Evolutionary conservation across 257 asterid genomes (phyloP).

Genomic region (Solanum clarkiae): DNA sequence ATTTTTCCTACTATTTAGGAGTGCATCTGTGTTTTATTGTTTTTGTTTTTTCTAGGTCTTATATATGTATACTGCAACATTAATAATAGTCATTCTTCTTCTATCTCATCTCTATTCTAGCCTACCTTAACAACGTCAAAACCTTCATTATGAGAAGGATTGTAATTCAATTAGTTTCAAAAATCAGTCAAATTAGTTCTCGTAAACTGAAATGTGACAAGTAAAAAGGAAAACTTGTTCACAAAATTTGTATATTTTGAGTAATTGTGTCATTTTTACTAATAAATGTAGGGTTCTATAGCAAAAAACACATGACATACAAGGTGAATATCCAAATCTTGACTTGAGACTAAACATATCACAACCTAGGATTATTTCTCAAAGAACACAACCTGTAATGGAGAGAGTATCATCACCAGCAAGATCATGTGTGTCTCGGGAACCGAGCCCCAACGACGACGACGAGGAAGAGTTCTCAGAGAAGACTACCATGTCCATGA

Average conservation of each 20-base stretch:
- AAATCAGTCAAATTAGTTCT: too few relatives aligned
- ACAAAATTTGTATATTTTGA: background rate
- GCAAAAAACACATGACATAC: conserved; percentile 7
- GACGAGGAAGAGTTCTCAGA: background rate
- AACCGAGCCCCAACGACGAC: conserved; percentile 8
- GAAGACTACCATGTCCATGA: conserved; percentile 14
- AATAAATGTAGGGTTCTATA: background rate
- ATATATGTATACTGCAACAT: too few relatives aligned
- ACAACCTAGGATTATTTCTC: conserved; percentile 15
- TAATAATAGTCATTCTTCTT: too few relatives aligned
- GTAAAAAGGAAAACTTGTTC: background rate
- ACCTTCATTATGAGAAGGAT: background rate
- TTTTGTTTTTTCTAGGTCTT: too few relatives aligned
- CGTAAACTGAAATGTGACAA: too few relatives aligned
- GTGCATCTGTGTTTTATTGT: too few relatives aligned
- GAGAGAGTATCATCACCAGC: conserved; percentile 20
- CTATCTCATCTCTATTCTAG: too few relatives aligned
- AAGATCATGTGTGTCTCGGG: conserved; percentile 36
- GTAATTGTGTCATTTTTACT: background rate
- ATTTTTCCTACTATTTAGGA: too few relatives aligned
- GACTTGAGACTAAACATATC: conserved; percentile 35
- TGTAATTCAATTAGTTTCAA: background rate
- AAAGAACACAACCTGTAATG: background rate
- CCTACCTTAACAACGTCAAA: too few relatives aligned
- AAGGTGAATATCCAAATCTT: conserved; percentile 16